Conservation (phyloP, 2,329 filamentous ascomycete species). For the Aureobasidium sp. region DNA sequence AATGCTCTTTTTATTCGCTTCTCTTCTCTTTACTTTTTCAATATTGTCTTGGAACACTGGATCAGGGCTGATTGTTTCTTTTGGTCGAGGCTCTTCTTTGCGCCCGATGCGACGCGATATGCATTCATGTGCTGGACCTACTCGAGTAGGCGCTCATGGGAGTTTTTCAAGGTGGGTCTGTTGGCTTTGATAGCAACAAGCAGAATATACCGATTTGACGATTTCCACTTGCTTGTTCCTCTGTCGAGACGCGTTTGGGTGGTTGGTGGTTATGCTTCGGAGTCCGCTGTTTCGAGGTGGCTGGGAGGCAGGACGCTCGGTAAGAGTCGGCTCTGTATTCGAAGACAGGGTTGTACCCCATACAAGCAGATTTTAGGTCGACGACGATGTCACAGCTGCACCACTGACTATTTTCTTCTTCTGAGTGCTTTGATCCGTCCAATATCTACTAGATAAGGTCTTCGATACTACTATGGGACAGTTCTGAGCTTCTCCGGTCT, state of each 20-base stretch:
- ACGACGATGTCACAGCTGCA: not conserved
- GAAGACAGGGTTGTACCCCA: not conserved
- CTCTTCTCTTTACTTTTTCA: not conserved
- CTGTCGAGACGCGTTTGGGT: not conserved
- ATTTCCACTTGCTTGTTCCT: not conserved
- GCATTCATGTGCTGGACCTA: not conserved
- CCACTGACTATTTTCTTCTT: not conserved
- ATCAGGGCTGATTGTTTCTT: not conserved
- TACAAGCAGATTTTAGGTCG: not conserved
- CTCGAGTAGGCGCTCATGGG: not conserved
- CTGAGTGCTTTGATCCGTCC: not conserved
- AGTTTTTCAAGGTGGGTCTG: not conserved
- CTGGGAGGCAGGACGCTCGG: not conserved
- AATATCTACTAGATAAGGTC: not conserved
- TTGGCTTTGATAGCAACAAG: not conserved
- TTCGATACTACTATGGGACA: accelerated
- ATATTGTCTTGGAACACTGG: not conserved
- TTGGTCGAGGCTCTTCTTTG: not conserved
- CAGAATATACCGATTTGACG: constrained; percentile 1
- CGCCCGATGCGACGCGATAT: not conserved
- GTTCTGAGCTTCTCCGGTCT: not conserved
- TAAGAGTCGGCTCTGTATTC: not conserved
- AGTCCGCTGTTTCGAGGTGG: not conserved
- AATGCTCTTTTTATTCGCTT: not conserved
- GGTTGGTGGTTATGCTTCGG: not conserved